Conservation (phyloP, 371 early-diverging fungal genomes). For the Mortierella sp. region DNA sequence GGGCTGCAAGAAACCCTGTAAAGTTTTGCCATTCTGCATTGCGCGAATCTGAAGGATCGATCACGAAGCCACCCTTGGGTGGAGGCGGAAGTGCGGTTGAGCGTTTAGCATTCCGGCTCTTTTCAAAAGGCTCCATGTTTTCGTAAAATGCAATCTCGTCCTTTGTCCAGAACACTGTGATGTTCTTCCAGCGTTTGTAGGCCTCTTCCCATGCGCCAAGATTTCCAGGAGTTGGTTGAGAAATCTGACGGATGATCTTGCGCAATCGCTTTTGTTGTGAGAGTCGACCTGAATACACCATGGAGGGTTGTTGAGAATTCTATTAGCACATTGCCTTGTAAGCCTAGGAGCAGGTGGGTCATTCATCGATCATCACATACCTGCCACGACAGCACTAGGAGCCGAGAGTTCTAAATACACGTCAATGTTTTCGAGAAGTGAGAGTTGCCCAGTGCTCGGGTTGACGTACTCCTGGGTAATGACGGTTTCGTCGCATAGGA, state of each 20-base stretch:
- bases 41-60: conserved; percentile 33
- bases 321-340: no score
- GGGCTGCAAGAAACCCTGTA: conserved; percentile 86
- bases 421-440: conserved; percentile 76
- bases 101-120: conserved; percentile 34
- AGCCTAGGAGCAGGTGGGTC: no score
- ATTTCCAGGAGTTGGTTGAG: conserved; percentile 79
- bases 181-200: conserved; percentile 80
- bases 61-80: conserved; percentile 48
- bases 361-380: no score
- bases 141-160: conserved; percentile 51
- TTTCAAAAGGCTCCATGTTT: conserved; percentile 34
- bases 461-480: conserved; percentile 67
- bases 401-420: conserved; percentile 79
- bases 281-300: conserved; percentile 64
- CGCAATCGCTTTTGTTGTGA: conserved; percentile 86
- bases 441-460: conserved; percentile 62
- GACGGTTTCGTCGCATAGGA: conserved; percentile 70
- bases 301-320: no score
- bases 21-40: conserved; percentile 81
- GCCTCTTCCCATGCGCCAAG: conserved; percentile 90
- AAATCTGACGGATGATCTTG: conserved; percentile 73
- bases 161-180: conserved; percentile 66
- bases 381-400: conserved; percentile 69
- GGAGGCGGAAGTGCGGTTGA: conserved; percentile 44